A percentile compares a stretch with the other conserved stretches of the same genome.
These are phyloP conservation scores for Hypoxylon sp. DNA, from an alignment of 2,329 filamentous ascomycete genomes.

Conservation along the genomic window DNA sequence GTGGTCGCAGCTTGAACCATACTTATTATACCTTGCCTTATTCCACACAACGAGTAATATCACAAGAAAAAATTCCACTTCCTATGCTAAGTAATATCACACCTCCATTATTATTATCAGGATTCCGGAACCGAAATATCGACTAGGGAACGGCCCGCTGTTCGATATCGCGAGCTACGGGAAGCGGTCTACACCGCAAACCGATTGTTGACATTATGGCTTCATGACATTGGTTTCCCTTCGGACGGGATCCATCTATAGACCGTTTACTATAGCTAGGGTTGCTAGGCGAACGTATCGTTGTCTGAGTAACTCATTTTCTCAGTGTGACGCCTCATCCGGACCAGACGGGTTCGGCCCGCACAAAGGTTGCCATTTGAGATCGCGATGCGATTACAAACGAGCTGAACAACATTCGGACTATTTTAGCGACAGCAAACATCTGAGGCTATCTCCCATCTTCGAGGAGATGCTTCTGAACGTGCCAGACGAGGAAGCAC, in stretches of 20 bases:
- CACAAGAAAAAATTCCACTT: no score
- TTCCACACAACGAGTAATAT: slow-evolving; percentile 24
- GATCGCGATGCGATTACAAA: neutral
- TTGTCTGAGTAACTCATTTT: neutral
- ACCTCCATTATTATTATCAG: slow-evolving; percentile 14
- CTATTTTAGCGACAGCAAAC: neutral
- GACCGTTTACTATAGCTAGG: neutral
- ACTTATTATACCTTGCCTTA: slow-evolving; percentile 24
- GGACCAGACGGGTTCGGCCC: neutral
- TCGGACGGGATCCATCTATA: neutral
- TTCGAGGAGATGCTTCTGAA: neutral
- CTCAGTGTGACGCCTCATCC: neutral
- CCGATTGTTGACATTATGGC: neutral
- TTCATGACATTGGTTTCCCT: neutral
- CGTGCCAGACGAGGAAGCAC: neutral
- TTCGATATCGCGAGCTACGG: slow-evolving; percentile 6
- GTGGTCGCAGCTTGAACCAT: slow-evolving; percentile 12
- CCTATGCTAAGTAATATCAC: slow-evolving; percentile 9
- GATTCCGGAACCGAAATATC: slow-evolving; percentile 10
- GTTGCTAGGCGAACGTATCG: neutral
- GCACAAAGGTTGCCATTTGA: neutral
- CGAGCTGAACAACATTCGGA: neutral
- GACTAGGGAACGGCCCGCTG: slow-evolving; percentile 14
- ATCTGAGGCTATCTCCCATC: neutral
- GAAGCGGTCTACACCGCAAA: slow-evolving; percentile 6